Percentiles rank a stretch among this genome's conserved stretches.
Conservation (phyloP, 1,139 yeast species). For the Yamadazyma kanchanaburiensis region DNA sequence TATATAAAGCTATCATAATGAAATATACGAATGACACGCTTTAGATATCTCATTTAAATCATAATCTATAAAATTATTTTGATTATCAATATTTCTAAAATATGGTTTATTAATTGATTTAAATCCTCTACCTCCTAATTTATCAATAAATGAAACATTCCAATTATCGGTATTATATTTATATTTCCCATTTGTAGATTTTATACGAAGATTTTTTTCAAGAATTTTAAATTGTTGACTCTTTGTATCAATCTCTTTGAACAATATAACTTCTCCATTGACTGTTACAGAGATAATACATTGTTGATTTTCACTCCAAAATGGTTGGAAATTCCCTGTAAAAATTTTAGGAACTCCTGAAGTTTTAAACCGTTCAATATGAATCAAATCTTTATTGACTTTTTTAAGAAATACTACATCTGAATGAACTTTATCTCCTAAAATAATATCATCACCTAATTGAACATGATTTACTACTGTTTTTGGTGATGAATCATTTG, state of each 20-base stretch:
- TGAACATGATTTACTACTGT: slow-evolving; percentile 37
- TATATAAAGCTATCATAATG: slow-evolving; percentile 13
- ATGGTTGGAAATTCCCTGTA: slow-evolving; percentile 24
- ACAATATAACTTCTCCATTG: slow-evolving; percentile 44
- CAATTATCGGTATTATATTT: slow-evolving; percentile 16
- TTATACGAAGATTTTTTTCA: slow-evolving; percentile 4
- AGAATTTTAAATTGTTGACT: slow-evolving; percentile 14
- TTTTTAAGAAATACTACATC: slow-evolving; percentile 27
- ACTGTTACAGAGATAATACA: slow-evolving; percentile 36
- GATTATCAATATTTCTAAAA: slow-evolving; percentile 29
- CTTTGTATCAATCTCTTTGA: slow-evolving; percentile 16
- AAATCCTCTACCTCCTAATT: slow-evolving; percentile 41
- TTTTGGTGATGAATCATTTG: slow-evolving; percentile 36
- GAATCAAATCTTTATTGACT: slow-evolving; percentile 9
- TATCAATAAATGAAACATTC: slow-evolving; percentile 33
- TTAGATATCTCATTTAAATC: slow-evolving; percentile 32
- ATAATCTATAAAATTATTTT: slow-evolving; percentile 27
- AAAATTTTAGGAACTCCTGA: slow-evolving; percentile 44
- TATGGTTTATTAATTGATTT: slow-evolving; percentile 35
- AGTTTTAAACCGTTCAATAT: slow-evolving; percentile 15
- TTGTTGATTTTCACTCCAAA: slow-evolving; percentile 25
- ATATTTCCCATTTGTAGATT: slow-evolving; percentile 3
- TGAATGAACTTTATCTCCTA: slow-evolving; percentile 44
- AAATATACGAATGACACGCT: slow-evolving; percentile 13
- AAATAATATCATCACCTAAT: slow-evolving; percentile 23